Evolutionary conservation across 345 rosid genomes (phyloP), one percentile per base, ranked within the genome.

Genomic region (Nephelium lappaceum): DNA sequence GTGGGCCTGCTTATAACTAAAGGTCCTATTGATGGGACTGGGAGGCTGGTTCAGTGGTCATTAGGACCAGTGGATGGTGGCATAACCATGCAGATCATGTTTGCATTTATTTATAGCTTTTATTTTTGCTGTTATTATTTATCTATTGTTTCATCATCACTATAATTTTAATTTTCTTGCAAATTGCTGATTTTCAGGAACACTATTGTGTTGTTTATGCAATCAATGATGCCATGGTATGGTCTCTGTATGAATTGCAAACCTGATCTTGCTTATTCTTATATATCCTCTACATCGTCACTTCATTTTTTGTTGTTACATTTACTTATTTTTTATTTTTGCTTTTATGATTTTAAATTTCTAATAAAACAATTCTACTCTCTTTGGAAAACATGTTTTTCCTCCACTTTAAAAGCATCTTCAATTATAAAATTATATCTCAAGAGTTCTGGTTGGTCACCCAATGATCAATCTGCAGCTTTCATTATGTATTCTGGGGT

Each of bases 181-280:
- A 15, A 42, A 47, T 27, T 87, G 80, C 79, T 77, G 69, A 43
- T 83, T 89, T 90, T 80, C 93, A 89, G 97, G 92, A 92, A 79
- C 97, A 90, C 68, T 93, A 93, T 82, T 96, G 98, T 51, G 97
- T 94, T 70, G 84, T 95, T 47, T 87, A 83, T 83, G 98, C 97
- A 76, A 90, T 96, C 83, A 91, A 91, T 82, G 98, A 96, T 78
- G 82, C 89, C 65, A 86, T 89, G 98, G 97, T 93, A 93, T 62
- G 97, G 95, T 84, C 60, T 21, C 73, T 57, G 77, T 53, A 24
- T 68, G 27, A 68, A 78, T 72, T 45, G 53, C 53, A 80, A 65
- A 71, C 14, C 24, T 39, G 5, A 53, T 11, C 58, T 58, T 15
- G n/a, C 53, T 72, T 57, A 53, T 68, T 16, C 39, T 47, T 36